A percentile compares a stretch with the other conserved stretches of the same genome.
These are phyloP conservation scores for Penicillium glabrum DNA, from an alignment of 2,329 filamentous ascomycete genomes.

Conservation along the genomic window DNA sequence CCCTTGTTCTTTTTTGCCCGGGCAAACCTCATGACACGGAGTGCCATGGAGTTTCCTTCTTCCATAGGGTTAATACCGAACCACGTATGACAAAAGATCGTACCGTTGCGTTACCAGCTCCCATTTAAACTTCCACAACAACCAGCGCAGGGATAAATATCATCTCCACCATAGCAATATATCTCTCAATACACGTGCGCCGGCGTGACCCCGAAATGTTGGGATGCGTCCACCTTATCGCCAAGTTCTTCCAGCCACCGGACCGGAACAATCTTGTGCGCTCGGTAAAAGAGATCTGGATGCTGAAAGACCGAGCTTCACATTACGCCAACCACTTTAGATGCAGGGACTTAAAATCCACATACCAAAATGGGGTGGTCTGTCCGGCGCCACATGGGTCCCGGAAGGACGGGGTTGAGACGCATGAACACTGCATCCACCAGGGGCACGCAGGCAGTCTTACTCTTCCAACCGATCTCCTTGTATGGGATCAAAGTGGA, in stretches of 20 bases:
- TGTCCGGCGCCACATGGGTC: slow-evolving; percentile 9
- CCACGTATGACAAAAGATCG: background rate
- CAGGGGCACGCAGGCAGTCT: slow-evolving; percentile 1
- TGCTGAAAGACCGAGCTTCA: slow-evolving; percentile 3
- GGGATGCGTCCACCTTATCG: slow-evolving; percentile 5
- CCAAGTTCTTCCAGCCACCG: slow-evolving; percentile 10
- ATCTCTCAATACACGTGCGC: slow-evolving; percentile 9
- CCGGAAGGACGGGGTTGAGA: slow-evolving; percentile 6
- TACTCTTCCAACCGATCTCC: background rate
- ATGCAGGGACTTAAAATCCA: background rate
- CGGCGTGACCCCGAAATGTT: slow-evolving; percentile 1
- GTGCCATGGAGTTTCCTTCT: background rate
- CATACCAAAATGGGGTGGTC: slow-evolving; percentile 9
- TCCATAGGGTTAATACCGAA: background rate
- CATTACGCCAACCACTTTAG: slow-evolving; percentile 2
- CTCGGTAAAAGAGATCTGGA: slow-evolving; percentile 2
- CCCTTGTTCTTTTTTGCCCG: background rate
- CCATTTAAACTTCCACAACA: slow-evolving; percentile 7
- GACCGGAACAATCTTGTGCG: background rate
- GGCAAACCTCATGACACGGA: background rate
- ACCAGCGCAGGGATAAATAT: background rate
- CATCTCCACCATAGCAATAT: slow-evolving; percentile 8
- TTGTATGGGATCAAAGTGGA: background rate
- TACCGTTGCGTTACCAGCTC: background rate
- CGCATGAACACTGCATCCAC: slow-evolving; percentile 8